Percentiles rank a stretch among this genome's conserved stretches.
phyloP scores from a whole-genome alignment of 2,329 filamentous ascomycete genomes.

The Alternaria longipes region DNA sequence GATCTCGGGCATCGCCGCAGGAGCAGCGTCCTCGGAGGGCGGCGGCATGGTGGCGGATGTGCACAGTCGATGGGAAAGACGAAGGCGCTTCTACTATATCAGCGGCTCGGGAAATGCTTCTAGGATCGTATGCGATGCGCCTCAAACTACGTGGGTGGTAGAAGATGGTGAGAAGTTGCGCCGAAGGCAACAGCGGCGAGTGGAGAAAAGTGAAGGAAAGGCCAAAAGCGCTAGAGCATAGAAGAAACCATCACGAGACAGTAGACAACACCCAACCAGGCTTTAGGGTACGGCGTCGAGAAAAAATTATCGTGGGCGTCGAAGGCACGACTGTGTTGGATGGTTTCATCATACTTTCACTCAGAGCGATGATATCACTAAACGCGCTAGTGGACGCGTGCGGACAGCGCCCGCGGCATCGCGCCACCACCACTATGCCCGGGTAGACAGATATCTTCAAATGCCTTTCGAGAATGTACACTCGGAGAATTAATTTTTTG shows the following conservation, averaged over 20 bases:
- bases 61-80: neutral
- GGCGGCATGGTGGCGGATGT: slow-evolving; percentile 20
- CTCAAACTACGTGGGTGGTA: neutral
- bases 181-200: slow-evolving; percentile 27
- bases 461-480: neutral
- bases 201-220: slow-evolving; percentile 2
- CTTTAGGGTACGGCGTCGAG: neutral
- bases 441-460: neutral
- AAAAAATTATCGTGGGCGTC: neutral
- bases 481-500: neutral
- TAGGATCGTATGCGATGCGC: neutral
- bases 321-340: slow-evolving; percentile 7
- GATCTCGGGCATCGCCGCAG: slow-evolving; percentile 20
- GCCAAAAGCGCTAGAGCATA: neutral
- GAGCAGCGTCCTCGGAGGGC: slow-evolving; percentile 17
- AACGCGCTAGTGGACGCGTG: slow-evolving; percentile 29
- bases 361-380: slow-evolving; percentile 33
- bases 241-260: neutral
- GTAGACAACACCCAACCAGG: neutral
- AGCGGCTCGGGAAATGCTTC: neutral
- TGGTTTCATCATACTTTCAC: slow-evolving; percentile 4
- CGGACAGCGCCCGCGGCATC: slow-evolving; percentile 19
- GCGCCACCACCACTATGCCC: neutral
- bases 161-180: slow-evolving; percentile 11
- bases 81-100: neutral